Conservation (phyloP, 2,329 filamentous ascomycete genomes). For the Claviceps sp. region DNA sequence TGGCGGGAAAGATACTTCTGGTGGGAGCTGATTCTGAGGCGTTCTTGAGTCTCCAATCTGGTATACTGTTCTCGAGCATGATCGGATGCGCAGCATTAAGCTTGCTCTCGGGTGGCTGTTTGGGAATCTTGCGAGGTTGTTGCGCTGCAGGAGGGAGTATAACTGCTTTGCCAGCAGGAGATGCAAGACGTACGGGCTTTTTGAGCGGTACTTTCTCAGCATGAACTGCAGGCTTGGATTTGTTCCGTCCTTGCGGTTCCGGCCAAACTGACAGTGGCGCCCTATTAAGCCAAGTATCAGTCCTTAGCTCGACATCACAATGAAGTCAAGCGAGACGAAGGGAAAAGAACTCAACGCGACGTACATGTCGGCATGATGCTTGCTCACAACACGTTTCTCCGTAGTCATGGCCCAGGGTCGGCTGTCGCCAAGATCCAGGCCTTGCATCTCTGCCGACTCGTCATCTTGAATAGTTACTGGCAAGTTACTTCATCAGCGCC, state of each 20-base stretch:
- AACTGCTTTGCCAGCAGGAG: not conserved
- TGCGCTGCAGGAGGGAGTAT: not conserved
- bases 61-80: not conserved
- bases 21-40: not conserved
- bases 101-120: not conserved
- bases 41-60: not conserved
- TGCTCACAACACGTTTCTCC: conserved; percentile 4
- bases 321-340: not conserved
- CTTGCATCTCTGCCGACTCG: conserved; percentile 12
- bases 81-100: not conserved
- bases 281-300: conserved; percentile 1
- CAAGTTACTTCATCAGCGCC: not conserved
- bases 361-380: conserved; percentile 6
- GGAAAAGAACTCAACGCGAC: not conserved
- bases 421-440: conserved; percentile 9
- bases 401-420: conserved; percentile 12
- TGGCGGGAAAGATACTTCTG: not conserved
- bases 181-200: conserved; percentile 1
- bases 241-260: not conserved
- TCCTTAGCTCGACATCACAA: not conserved
- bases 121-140: not conserved
- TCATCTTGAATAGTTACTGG: conserved; percentile 11
- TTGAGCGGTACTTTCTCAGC: not conserved
- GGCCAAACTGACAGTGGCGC: conserved; percentile 6
- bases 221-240: not conserved